Evolutionary conservation across 2,329 filamentous ascomycete species (phyloP).

Genomic region (Cordyceps militaris): DNA sequence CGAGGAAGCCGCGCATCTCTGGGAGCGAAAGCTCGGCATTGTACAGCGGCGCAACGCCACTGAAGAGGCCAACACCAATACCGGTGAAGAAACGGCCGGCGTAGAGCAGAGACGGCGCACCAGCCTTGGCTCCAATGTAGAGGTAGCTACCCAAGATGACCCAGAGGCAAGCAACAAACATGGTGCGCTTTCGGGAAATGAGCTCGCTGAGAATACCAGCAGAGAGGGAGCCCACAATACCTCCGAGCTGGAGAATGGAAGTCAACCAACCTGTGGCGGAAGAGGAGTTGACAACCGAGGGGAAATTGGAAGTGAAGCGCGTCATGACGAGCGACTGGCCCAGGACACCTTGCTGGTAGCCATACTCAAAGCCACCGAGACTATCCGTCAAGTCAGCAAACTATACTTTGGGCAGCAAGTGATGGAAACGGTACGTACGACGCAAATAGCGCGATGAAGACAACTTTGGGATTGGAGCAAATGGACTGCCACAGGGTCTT

Average conservation of each 20-base stretch:
- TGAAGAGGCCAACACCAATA: slow-evolving; percentile 41
- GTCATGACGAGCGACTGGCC: slow-evolving; percentile 48
- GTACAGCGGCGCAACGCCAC: slow-evolving; percentile 38
- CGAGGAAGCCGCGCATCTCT: slow-evolving; percentile 59
- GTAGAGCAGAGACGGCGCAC: slow-evolving; percentile 36
- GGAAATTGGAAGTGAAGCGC: slow-evolving; percentile 42
- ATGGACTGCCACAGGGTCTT: slow-evolving; percentile 24
- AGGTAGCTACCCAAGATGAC: slow-evolving; percentile 39
- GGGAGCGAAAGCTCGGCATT: slow-evolving; percentile 50
- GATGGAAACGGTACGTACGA: slow-evolving; percentile 23
- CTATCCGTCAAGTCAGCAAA: slow-evolving; percentile 20
- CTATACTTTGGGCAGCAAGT: background rate
- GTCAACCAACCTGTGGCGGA: slow-evolving; percentile 45
- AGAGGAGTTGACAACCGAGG: slow-evolving; percentile 37
- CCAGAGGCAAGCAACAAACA: slow-evolving; percentile 42
- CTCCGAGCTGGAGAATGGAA: slow-evolving; percentile 43
- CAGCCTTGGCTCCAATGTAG: slow-evolving; percentile 34
- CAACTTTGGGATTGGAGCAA: slow-evolving; percentile 28
- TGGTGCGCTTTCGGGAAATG: slow-evolving; percentile 44
- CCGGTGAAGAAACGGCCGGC: slow-evolving; percentile 44
- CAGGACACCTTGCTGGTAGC: slow-evolving; percentile 48
- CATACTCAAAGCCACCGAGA: slow-evolving; percentile 46
- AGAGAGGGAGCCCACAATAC: slow-evolving; percentile 40
- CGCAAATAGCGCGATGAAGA: slow-evolving; percentile 34
- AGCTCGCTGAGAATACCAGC: slow-evolving; percentile 42